These are phyloP conservation scores for Trichothecium roseum DNA, from an alignment of 2,329 filamentous ascomycete genomes.

Conservation along the genomic window DNA sequence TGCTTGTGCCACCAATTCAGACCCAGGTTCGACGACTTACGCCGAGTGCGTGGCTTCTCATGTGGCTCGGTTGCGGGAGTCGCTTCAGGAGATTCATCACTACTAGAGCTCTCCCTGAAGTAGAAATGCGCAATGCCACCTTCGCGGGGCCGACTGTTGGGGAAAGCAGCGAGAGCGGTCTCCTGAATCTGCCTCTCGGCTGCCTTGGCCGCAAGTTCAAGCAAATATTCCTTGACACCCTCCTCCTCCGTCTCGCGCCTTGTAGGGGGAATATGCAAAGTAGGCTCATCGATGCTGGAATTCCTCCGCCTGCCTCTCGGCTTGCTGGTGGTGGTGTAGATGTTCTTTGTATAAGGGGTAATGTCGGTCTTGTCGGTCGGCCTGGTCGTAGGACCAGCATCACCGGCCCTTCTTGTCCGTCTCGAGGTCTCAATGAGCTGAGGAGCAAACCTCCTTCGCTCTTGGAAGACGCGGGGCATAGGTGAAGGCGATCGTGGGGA, in stretches of 20 bases:
- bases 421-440: slow-evolving; percentile 74
- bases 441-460: slow-evolving; percentile 54
- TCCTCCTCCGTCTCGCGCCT: slow-evolving; percentile 66
- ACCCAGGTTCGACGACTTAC: slow-evolving; percentile 52
- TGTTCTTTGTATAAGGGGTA: slow-evolving; percentile 52
- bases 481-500: slow-evolving; percentile 40
- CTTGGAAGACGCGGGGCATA: slow-evolving; percentile 26
- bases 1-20: slow-evolving; percentile 68
- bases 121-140: slow-evolving; percentile 63
- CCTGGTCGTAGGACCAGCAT: slow-evolving; percentile 50
- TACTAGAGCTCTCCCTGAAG: slow-evolving; percentile 53
- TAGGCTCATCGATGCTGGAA: slow-evolving; percentile 14
- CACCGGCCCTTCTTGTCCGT: slow-evolving; percentile 57
- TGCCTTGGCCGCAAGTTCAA: slow-evolving; percentile 69
- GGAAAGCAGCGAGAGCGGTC: slow-evolving; percentile 64
- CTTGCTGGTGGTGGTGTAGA: slow-evolving; percentile 39
- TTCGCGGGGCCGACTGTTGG: slow-evolving; percentile 58
- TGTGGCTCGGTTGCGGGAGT: slow-evolving; percentile 8
- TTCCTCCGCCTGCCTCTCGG: slow-evolving; percentile 24
- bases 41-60: slow-evolving; percentile 28
- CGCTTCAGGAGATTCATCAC: slow-evolving; percentile 31
- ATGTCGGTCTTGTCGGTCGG: slow-evolving; percentile 65
- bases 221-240: slow-evolving; percentile 63
- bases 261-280: slow-evolving; percentile 24
- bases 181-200: slow-evolving; percentile 74